A percentile compares a stretch with the other conserved stretches of the same genome.
These are phyloP conservation scores for Pseudogymnoascus pannorum DNA, from an alignment of 2,329 filamentous ascomycete species.

Conservation along the genomic window DNA sequence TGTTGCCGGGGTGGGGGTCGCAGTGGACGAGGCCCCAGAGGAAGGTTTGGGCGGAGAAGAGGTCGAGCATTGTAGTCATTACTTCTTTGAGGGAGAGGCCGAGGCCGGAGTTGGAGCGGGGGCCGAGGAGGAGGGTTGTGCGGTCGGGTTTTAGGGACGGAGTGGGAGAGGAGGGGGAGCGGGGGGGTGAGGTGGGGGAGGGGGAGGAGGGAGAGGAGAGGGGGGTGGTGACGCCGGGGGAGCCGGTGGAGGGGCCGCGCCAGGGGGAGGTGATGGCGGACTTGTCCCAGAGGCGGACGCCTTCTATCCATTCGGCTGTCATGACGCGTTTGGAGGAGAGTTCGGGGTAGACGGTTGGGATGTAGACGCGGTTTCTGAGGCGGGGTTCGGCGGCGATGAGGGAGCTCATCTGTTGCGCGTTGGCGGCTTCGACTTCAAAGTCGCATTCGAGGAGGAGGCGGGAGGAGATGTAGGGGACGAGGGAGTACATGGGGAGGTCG, in stretches of 20 bases:
- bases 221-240: constrained; percentile 63
- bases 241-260: constrained; percentile 70
- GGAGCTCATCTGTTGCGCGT: constrained; percentile 74
- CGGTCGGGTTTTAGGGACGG: constrained; percentile 73
- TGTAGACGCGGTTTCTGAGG: constrained; percentile 74
- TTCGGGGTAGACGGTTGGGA: constrained; percentile 77
- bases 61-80: constrained; percentile 93
- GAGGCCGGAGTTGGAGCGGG: constrained; percentile 66
- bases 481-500: constrained; percentile 81
- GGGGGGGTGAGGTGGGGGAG: constrained; percentile 26
- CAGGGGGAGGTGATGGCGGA: constrained; percentile 69
- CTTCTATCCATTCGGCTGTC: constrained; percentile 97
- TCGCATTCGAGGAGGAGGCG: constrained; percentile 90
- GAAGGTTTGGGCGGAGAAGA: constrained; percentile 98
- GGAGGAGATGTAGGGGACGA: constrained; percentile 90
- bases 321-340: constrained; percentile 77
- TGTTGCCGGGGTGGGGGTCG: constrained; percentile 95
- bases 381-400: constrained; percentile 70
- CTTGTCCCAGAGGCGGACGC: constrained; percentile 87
- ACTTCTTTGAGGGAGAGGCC: constrained; percentile 77
- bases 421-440: constrained; percentile 84
- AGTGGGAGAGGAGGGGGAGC: constrained; percentile 42
- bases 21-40: constrained; percentile 94
- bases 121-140: constrained; percentile 63
- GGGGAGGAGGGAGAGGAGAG: constrained; percentile 37